Evolutionary conservation across 257 asterid species (phyloP).

Genomic region (Solanum ossicruentum): DNA sequence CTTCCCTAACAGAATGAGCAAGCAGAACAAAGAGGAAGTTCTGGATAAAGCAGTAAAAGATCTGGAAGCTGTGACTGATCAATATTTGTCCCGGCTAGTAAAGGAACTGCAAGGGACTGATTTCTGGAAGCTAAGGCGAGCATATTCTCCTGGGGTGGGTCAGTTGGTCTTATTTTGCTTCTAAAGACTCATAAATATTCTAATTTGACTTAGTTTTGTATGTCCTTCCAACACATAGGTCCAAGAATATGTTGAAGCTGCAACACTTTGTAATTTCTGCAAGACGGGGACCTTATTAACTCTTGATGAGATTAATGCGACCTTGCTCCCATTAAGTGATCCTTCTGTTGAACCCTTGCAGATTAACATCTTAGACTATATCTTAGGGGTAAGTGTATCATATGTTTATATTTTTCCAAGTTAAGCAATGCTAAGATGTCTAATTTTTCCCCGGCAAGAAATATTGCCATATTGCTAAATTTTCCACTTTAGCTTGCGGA

Average conservation of each 20-base stretch:
- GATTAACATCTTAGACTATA: slow-evolving; percentile 71
- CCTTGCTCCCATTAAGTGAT: slow-evolving; percentile 44
- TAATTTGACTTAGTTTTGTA: neutral
- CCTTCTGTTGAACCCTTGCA: slow-evolving; percentile 82
- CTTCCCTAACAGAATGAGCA: slow-evolving; percentile 47
- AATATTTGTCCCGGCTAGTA: slow-evolving; percentile 50
- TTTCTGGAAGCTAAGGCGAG: slow-evolving; percentile 91
- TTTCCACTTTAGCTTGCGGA: slow-evolving; percentile 66
- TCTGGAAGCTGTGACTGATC: slow-evolving; percentile 62
- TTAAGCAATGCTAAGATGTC: neutral
- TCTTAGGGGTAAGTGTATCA: slow-evolving; percentile 64
- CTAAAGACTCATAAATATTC: neutral
- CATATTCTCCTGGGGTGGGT: slow-evolving; percentile 91
- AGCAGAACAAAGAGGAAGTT: slow-evolving; percentile 66
- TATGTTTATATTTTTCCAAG: neutral
- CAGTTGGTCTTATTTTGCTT: neutral
- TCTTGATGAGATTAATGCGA: slow-evolving; percentile 74
- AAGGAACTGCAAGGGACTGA: slow-evolving; percentile 84
- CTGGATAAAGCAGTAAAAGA: slow-evolving; percentile 70
- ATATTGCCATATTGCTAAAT: neutral
- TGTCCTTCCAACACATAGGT: slow-evolving; percentile 33
- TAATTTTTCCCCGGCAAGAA: neutral
- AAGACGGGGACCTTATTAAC: slow-evolving; percentile 60
- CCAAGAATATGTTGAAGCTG: slow-evolving; percentile 97
- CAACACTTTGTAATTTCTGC: slow-evolving; percentile 75